phyloP scores from a whole-genome alignment of 345 rosid species.

The Gossypium anomalum region DNA sequence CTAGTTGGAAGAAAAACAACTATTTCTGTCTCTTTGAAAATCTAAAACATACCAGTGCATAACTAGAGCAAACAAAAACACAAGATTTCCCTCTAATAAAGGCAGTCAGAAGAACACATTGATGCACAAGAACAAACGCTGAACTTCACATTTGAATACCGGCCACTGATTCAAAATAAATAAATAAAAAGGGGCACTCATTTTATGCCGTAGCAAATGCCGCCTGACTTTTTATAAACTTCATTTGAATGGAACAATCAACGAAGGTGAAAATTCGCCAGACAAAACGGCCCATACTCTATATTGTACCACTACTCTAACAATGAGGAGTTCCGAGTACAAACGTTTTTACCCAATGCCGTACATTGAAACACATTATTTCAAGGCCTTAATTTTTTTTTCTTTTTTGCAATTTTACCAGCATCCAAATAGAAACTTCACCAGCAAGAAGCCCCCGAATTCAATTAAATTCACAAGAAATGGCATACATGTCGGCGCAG shows the following conservation, averaged over 20 bases:
- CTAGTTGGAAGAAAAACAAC: not conserved
- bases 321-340: not conserved
- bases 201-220: not conserved
- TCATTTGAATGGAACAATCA: not conserved
- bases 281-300: not conserved
- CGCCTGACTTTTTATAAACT: not conserved
- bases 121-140: not conserved
- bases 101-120: not conserved
- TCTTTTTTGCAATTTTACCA: no score
- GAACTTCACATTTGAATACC: not conserved
- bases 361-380: not conserved
- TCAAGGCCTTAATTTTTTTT: not conserved
- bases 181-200: not conserved
- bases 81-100: not conserved
- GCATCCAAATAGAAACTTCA: not conserved
- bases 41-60: not conserved
- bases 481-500: not conserved
- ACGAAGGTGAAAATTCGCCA: not conserved
- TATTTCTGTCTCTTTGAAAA: not conserved
- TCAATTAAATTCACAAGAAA: slow-evolving; percentile 11
- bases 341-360: not conserved
- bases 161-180: not conserved
- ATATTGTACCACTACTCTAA: not conserved
- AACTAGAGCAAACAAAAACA: not conserved
- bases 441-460: not conserved